A percentile compares a stretch with the other conserved stretches of the same genome.
Evolutionary conservation across 176 grass and related monocot genomes (phyloP).

Genomic region (Oropetium thomaeum): DNA sequence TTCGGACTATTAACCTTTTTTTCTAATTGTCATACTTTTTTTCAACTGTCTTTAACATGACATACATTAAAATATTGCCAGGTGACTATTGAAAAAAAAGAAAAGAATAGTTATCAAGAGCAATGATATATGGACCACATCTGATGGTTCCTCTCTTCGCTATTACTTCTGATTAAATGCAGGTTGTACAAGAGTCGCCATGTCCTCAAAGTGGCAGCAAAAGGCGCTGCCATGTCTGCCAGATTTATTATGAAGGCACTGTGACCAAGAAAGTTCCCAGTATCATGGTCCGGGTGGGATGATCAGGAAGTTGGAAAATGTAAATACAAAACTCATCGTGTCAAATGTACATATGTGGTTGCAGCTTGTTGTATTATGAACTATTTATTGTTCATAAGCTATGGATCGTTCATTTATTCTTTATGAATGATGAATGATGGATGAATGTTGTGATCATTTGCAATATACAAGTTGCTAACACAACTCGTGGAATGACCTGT

Average conservation of each 20-base stretch:
- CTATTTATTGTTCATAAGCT: neutral
- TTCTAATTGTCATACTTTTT: neutral
- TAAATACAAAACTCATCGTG: constrained; percentile 42
- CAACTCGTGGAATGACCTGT: neutral
- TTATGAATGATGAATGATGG: neutral
- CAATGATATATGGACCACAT: neutral
- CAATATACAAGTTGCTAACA: constrained; percentile 27
- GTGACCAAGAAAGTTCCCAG: neutral
- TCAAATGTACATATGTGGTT: constrained; percentile 39
- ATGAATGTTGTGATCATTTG: neutral
- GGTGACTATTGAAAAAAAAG: neutral
- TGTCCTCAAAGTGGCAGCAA: constrained; percentile 60
- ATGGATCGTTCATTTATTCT: neutral
- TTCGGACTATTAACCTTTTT: neutral
- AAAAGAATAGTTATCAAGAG: neutral
- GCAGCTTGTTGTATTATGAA: neutral
- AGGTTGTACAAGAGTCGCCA: constrained; percentile 62
- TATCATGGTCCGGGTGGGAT: neutral
- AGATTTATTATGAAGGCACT: constrained; percentile 67
- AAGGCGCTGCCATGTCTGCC: constrained; percentile 46
- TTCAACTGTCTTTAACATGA: neutral
- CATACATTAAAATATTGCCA: neutral
- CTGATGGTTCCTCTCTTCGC: neutral
- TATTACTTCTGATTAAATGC: constrained; percentile 8
- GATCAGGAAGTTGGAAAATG: constrained; percentile 23